A percentile compares a stretch with the other conserved stretches of the same genome.
Evolutionary conservation across 441 rosid species (phyloP).

Genomic region (Syzygium malaccense): DNA sequence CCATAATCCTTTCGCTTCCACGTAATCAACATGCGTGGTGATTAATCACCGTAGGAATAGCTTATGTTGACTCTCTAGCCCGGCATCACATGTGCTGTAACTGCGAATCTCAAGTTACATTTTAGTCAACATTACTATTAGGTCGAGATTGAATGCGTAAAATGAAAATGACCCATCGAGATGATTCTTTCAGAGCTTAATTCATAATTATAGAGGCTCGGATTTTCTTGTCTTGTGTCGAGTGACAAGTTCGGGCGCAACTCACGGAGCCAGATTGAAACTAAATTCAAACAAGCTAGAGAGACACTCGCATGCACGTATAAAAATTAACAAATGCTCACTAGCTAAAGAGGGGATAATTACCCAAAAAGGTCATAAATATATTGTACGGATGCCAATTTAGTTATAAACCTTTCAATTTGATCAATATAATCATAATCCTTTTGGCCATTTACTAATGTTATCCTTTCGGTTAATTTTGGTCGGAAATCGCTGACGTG

Average conservation of each 20-base stretch:
- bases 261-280: neutral
- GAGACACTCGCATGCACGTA: neutral
- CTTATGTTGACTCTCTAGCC: neutral
- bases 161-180: neutral
- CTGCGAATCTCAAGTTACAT: no score
- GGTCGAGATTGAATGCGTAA: no score
- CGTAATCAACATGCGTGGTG: neutral
- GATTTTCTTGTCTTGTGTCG: neutral
- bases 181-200: neutral
- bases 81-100: neutral
- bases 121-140: neutral
- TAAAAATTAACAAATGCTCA: neutral
- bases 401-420: neutral
- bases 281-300: neutral
- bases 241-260: neutral
- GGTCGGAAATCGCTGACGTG: fast-evolving
- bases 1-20: neutral
- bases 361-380: neutral
- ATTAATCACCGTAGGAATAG: neutral
- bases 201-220: neutral
- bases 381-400: neutral
- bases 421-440: neutral
- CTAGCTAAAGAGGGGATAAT: neutral
- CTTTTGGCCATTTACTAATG: neutral
- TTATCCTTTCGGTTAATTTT: no score